These are phyloP conservation scores for Lycium ferocissimum DNA, from an alignment of 257 asterid species.

Conservation along the genomic window DNA sequence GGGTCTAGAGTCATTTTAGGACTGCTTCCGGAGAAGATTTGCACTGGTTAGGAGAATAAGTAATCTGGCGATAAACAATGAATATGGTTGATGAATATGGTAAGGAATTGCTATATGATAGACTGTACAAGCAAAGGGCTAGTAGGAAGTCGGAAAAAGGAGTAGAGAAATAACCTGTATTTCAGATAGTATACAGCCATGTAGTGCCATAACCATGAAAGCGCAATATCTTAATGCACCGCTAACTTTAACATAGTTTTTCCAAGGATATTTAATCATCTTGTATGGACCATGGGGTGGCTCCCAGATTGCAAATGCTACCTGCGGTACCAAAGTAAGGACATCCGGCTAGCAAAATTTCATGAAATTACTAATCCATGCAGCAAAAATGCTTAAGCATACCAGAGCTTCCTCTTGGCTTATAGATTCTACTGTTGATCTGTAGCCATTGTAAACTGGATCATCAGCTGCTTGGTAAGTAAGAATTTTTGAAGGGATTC, in stretches of 20 bases:
- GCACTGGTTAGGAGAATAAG: slow-evolving; percentile 6
- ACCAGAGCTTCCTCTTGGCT: slow-evolving; percentile 72
- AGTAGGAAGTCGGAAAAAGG: neutral
- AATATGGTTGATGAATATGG: neutral
- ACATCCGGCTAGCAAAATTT: slow-evolving; percentile 12
- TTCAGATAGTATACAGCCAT: slow-evolving; percentile 85
- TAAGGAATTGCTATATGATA: neutral
- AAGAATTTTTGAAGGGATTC: slow-evolving; percentile 57
- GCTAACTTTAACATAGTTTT: slow-evolving; percentile 61
- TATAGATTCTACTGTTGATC: slow-evolving; percentile 72
- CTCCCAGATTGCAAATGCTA: slow-evolving; percentile 78
- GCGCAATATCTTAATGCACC: slow-evolving; percentile 77
- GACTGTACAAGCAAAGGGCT: neutral
- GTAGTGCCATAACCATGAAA: slow-evolving; percentile 82
- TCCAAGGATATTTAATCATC: slow-evolving; percentile 63
- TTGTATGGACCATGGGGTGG: slow-evolving; percentile 82
- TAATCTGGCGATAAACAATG: neutral
- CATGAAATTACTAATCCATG: neutral
- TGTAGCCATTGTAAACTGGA: slow-evolving; percentile 67
- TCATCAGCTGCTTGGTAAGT: slow-evolving; percentile 60
- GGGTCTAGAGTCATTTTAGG: neutral
- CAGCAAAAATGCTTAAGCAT: slow-evolving; percentile 19
- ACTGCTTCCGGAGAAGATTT: neutral
- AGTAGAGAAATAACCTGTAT: slow-evolving; percentile 58
- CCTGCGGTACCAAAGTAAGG: slow-evolving; percentile 41